Percentiles rank a stretch among this genome's conserved stretches.
Evolutionary conservation across 441 rosid species (phyloP).

Genomic region (Aleurites moluccanus): DNA sequence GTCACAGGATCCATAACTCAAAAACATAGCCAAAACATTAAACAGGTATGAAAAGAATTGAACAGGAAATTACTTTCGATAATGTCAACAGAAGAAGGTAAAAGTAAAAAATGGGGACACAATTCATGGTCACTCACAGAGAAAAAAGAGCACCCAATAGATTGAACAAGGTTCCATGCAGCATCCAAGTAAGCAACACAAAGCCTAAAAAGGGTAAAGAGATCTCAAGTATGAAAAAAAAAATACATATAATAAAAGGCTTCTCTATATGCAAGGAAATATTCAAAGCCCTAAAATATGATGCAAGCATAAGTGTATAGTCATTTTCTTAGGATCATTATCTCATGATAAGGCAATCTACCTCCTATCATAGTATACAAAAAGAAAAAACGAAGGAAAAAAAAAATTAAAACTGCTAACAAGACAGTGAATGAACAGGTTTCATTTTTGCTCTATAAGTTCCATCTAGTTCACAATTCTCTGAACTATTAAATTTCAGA

Average conservation of each 20-base stretch:
- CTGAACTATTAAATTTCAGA: neutral
- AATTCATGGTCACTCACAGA: constrained; percentile 40
- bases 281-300: neutral
- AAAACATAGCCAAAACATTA: neutral
- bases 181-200: constrained; percentile 68
- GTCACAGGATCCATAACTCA: constrained; percentile 19
- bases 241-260: neutral
- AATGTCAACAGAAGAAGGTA: neutral
- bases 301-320: neutral
- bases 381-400: neutral
- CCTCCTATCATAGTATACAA: neutral
- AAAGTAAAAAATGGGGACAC: neutral
- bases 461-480: too few relatives aligned
- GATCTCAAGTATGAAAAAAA: constrained; percentile 12
- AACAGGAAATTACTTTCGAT: constrained; percentile 11
- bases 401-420: neutral
- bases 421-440: neutral
- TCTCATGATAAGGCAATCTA: neutral
- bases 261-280: neutral
- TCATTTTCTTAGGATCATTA: neutral
- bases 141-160: constrained; percentile 51
- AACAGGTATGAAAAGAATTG: constrained; percentile 16
- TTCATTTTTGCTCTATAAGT: neutral
- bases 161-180: constrained; percentile 60
- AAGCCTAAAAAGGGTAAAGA: constrained; percentile 42